Evolutionary conservation across 1,284 basidiomycete genomes (phyloP).

Genomic region (Uromyces viciae-fabae): DNA sequence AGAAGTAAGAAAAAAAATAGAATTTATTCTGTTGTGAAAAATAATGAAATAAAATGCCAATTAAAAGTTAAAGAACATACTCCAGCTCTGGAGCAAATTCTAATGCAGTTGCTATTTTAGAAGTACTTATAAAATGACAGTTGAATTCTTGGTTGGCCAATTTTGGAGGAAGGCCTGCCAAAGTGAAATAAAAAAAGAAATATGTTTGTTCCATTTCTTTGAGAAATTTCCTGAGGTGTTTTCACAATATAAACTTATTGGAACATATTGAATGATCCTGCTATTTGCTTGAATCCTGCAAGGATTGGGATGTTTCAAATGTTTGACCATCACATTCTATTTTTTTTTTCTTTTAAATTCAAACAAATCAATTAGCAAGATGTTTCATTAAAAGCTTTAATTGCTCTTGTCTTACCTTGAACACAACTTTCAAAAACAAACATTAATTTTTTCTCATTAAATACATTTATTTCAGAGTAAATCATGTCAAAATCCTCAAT

Average conservation of each 20-base stretch:
- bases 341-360: too few relatives aligned
- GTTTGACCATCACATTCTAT: neutral
- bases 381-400: neutral
- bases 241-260: conserved; percentile 58
- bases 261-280: conserved; percentile 47
- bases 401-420: neutral
- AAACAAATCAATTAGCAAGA: neutral
- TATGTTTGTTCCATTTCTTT: conserved; percentile 60
- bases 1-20: too few relatives aligned
- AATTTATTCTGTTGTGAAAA: too few relatives aligned
- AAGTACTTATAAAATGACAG: conserved; percentile 58
- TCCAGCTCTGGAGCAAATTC: too few relatives aligned
- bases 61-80: too few relatives aligned
- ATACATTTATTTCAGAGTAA: neutral
- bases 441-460: neutral
- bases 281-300: conserved; percentile 33
- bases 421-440: neutral
- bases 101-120: conserved; percentile 54
- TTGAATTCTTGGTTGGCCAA: conserved; percentile 51
- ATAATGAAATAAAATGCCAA: too few relatives aligned
- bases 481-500: neutral
- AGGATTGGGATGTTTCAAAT: conserved; percentile 5
- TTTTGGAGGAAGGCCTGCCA: conserved; percentile 53
- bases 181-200: conserved; percentile 55
- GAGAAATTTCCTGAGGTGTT: conserved; percentile 59